A percentile compares a stretch with the other conserved stretches of the same genome.
These are phyloP conservation scores for Coprinopsis marcescibilis DNA, from an alignment of 768 basidiomycete species.

Conservation along the genomic window DNA sequence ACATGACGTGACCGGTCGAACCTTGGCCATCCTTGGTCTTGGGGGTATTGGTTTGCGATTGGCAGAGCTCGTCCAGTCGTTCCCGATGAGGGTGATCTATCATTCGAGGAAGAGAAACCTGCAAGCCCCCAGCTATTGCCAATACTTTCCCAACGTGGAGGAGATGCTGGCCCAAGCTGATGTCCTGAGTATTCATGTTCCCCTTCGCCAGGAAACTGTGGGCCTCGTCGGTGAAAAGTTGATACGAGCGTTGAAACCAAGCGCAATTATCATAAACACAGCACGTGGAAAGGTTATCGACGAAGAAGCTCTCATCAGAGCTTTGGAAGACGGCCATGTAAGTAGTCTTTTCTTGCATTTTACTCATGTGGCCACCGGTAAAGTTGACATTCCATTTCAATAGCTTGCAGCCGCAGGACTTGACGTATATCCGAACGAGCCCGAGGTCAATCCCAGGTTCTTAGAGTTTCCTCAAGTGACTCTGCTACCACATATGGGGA, in stretches of 20 bases:
- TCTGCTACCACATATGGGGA: slow-evolving; percentile 90
- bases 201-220: slow-evolving; percentile 68
- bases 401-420: slow-evolving; percentile 78
- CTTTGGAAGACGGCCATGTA: slow-evolving; percentile 84
- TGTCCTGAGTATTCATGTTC: slow-evolving; percentile 83
- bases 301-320: slow-evolving; percentile 80
- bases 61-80: slow-evolving; percentile 66
- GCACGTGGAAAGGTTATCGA: slow-evolving; percentile 90
- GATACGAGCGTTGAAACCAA: slow-evolving; percentile 73
- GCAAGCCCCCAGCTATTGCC: slow-evolving; percentile 64
- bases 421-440: slow-evolving; percentile 85
- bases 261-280: slow-evolving; percentile 78
- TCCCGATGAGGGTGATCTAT: slow-evolving; percentile 90
- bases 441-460: slow-evolving; percentile 70
- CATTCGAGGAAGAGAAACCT: slow-evolving; percentile 55
- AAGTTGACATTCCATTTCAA: not conserved
- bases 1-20: slow-evolving; percentile 63
- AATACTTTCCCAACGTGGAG: slow-evolving; percentile 61
- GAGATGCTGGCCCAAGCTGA: slow-evolving; percentile 69
- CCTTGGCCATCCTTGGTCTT: slow-evolving; percentile 68
- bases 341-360: slow-evolving; percentile 19
- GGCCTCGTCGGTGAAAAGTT: slow-evolving; percentile 68
- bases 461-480: slow-evolving; percentile 80
- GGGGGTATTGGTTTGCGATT: slow-evolving; percentile 73
- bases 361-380: not conserved